Conservation (phyloP, 2,329 filamentous ascomycete species). For the Xylaria sp. region DNA sequence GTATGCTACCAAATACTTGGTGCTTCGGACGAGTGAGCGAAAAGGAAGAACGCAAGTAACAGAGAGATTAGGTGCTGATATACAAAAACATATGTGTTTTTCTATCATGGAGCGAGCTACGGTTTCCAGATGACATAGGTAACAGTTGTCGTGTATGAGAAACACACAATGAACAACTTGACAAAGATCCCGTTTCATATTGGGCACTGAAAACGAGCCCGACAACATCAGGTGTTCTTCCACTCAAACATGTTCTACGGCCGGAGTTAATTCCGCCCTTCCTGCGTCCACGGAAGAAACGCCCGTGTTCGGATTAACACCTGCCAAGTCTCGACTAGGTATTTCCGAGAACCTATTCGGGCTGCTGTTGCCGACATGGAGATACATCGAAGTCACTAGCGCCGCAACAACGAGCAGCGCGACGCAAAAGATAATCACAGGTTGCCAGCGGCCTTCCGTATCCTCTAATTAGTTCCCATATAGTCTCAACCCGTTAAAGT, state of each 20-base stretch:
- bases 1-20: too few species aligned
- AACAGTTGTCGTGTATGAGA: too few species aligned
- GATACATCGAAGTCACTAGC: slow-evolving; percentile 18
- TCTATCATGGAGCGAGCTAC: too few species aligned
- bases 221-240: neutral
- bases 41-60: too few species aligned
- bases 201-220: too few species aligned
- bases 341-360: slow-evolving; percentile 16
- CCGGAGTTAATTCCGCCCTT: slow-evolving; percentile 16
- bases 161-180: neutral
- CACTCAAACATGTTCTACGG: neutral
- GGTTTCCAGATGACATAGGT: too few species aligned
- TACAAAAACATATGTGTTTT: too few species aligned
- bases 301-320: neutral
- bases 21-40: too few species aligned
- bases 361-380: neutral
- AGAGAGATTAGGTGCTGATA: too few species aligned
- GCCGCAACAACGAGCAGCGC: slow-evolving; percentile 32
- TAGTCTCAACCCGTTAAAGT: neutral
- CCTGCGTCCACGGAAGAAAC: neutral
- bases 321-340: slow-evolving; percentile 9
- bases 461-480: neutral
- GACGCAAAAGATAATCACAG: slow-evolving; percentile 34
- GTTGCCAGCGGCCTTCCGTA: slow-evolving; percentile 28
- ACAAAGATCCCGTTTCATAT: neutral